Conservation (phyloP, 75 land plant species). For the Cupressus sempervirens region DNA sequence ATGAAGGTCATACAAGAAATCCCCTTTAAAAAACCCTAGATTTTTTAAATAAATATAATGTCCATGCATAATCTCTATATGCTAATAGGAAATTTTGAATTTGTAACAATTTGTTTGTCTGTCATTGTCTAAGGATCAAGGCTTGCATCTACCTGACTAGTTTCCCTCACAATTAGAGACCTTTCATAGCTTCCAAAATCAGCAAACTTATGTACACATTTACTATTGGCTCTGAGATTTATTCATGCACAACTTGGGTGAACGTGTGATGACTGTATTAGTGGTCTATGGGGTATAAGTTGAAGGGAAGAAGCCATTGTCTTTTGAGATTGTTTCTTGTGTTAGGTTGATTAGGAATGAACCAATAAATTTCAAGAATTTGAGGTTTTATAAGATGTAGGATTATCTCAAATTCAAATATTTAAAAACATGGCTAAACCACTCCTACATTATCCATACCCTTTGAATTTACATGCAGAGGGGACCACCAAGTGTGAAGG, state of each 20-base stretch:
- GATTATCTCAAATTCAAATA: background rate
- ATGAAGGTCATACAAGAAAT: no score
- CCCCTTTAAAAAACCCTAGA: no score
- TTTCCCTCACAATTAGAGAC: background rate
- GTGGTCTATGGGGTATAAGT: background rate
- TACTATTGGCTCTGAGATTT: background rate
- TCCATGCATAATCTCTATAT: no score
- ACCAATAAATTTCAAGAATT: background rate
- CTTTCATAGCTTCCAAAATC: background rate
- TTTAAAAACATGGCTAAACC: background rate
- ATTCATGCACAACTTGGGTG: background rate
- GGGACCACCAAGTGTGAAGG: no score
- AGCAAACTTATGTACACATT: background rate
- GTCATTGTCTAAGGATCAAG: background rate
- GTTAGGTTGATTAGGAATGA: background rate
- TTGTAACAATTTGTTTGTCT: conserved; percentile 1
- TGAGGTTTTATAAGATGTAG: background rate
- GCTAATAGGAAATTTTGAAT: conserved; percentile 1
- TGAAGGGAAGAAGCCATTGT: background rate
- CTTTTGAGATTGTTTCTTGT: background rate
- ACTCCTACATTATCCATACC: background rate
- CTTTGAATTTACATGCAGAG: background rate
- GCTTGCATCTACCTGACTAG: conserved; percentile 13
- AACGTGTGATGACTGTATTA: background rate
- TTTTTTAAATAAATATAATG: no score